Evolutionary conservation across 768 basidiomycete genomes (phyloP).

Genomic region (Suillus subalutaceus): DNA sequence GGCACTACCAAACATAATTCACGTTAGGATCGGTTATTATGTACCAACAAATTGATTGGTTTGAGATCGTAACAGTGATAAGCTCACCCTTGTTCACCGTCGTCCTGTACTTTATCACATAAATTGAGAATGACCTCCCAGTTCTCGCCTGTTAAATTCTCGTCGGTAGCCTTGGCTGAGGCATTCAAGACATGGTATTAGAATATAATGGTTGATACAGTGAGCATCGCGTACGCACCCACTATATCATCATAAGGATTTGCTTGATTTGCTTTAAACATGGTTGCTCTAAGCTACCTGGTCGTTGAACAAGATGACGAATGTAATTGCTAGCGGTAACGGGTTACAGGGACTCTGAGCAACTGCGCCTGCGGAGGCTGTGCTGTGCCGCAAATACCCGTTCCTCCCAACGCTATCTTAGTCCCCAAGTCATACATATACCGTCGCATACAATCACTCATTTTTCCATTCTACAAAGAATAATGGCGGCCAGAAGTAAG

Average conservation of each 20-base stretch:
- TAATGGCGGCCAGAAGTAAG: slow-evolving; percentile 64
- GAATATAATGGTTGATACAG: slow-evolving; percentile 5
- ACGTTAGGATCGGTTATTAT: slow-evolving; percentile 20
- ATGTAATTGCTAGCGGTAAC: not conserved
- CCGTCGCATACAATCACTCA: slow-evolving; percentile 4
- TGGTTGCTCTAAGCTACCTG: slow-evolving; percentile 31
- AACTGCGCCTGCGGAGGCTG: slow-evolving; percentile 32
- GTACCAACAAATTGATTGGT: not conserved
- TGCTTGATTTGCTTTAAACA: slow-evolving; percentile 71
- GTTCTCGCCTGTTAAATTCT: slow-evolving; percentile 92
- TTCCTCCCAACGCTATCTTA: slow-evolving; percentile 4
- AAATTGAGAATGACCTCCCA: slow-evolving; percentile 94
- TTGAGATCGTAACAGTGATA: slow-evolving; percentile 7
- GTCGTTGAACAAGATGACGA: slow-evolving; percentile 19
- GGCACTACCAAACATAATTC: slow-evolving; percentile 55
- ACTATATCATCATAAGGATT: slow-evolving; percentile 93
- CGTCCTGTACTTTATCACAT: slow-evolving; percentile 96
- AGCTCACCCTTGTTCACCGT: slow-evolving; percentile 81
- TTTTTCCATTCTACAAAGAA: slow-evolving; percentile 13
- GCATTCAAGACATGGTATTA: not conserved
- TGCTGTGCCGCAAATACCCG: slow-evolving; percentile 22
- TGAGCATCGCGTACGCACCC: slow-evolving; percentile 53
- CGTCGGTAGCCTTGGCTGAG: slow-evolving; percentile 94
- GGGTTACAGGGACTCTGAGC: not conserved
- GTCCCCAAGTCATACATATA: not conserved